Evolutionary conservation across 2,329 filamentous ascomycete species (phyloP).

Genomic region (Aspergillus sp.): DNA sequence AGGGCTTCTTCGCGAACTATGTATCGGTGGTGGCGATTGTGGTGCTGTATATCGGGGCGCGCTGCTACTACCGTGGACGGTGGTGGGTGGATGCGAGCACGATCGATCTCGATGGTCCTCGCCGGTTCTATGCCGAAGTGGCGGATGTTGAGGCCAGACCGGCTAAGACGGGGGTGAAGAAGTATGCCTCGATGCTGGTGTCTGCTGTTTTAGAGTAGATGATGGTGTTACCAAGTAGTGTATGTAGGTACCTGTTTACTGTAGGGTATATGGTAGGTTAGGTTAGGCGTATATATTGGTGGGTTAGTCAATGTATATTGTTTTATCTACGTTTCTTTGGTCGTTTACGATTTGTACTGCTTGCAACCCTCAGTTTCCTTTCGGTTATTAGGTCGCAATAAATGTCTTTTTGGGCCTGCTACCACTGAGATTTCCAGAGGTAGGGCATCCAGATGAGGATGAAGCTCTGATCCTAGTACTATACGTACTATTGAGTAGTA

Average conservation of each 20-base stretch:
- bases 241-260: not conserved
- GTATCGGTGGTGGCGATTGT: slow-evolving; percentile 48
- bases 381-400: no score
- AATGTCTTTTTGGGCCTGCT: no score
- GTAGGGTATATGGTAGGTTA: not conserved
- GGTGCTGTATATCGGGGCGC: slow-evolving; percentile 45
- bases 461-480: no score
- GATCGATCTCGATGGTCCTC: slow-evolving; percentile 38
- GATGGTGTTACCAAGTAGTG: not conserved
- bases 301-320: not conserved
- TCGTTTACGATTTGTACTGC: no score
- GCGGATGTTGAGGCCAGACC: slow-evolving; percentile 18
- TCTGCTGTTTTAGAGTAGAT: slow-evolving; percentile 10
- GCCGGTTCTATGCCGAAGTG: slow-evolving; percentile 19
- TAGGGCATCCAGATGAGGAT: no score
- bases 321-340: not conserved
- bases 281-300: not conserved
- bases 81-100: slow-evolving; percentile 37
- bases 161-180: slow-evolving; percentile 7
- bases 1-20: slow-evolving; percentile 52
- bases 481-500: no score
- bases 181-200: slow-evolving; percentile 10
- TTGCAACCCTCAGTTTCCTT: no score
- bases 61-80: slow-evolving; percentile 42
- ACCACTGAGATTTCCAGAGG: no score